Percentiles rank a stretch among this genome's conserved stretches.
Conservation (phyloP, 306 rosid genomes). For the Pueraria montana region DNA sequence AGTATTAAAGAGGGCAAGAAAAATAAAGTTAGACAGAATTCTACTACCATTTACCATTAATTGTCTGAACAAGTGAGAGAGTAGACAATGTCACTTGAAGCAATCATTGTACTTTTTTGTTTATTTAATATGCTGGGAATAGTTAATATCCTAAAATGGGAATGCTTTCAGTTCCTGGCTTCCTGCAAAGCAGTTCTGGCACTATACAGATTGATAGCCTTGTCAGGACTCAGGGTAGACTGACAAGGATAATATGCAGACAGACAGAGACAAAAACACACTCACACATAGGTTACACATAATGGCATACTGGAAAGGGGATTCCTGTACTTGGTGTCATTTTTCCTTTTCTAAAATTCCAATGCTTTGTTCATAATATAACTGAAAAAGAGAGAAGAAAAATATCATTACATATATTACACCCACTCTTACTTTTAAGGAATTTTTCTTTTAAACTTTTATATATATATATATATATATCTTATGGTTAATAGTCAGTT, state of each 20-base stretch:
- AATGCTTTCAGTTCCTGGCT: constrained; percentile 18
- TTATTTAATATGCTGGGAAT: constrained; percentile 25
- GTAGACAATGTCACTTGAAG: constrained; percentile 32
- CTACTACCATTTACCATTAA: constrained; percentile 21
- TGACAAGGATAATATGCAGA: constrained; percentile 5
- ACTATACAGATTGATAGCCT: constrained; percentile 32
- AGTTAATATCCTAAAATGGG: not conserved
- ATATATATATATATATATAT: not conserved
- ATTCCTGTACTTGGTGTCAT: constrained; percentile 23
- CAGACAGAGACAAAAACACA: not conserved
- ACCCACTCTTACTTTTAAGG: constrained; percentile 17
- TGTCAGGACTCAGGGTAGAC: constrained; percentile 18
- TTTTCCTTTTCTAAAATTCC: constrained; percentile 17
- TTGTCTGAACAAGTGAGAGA: not conserved
- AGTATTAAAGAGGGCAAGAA: constrained; percentile 9
- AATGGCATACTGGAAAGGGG: constrained; percentile 7
- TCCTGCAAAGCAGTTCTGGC: constrained; percentile 32
- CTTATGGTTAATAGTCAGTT: constrained; percentile 27
- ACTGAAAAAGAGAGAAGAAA: not conserved
- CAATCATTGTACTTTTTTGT: not conserved
- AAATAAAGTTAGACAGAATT: constrained; percentile 24
- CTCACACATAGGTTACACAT: not conserved
- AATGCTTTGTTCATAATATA: constrained; percentile 4
- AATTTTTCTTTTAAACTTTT: not conserved
- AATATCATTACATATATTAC: constrained; percentile 14